Percentiles rank a stretch among this genome's conserved stretches.
Evolutionary conservation across 225 moss, liverwort and hornwort genomes (phyloP).

Genomic region (Polytrichum commune): DNA sequence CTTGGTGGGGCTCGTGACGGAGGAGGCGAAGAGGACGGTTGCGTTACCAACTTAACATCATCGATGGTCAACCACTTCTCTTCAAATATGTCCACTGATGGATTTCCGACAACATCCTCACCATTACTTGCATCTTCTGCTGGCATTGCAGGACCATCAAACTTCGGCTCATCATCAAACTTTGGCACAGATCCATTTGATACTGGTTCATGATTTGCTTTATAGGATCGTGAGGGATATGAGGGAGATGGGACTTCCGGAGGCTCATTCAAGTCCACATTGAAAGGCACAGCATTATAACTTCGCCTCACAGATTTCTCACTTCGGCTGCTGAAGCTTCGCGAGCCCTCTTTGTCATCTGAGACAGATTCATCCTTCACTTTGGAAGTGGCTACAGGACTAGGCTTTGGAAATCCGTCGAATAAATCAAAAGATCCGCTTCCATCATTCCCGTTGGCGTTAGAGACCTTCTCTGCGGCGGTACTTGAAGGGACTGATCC

Average conservation of each 20-base stretch:
- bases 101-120: conserved; percentile 32
- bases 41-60: conserved; percentile 70
- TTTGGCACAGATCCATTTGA: conserved; percentile 35
- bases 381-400: conserved; percentile 41
- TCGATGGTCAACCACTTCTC: conserved; percentile 83
- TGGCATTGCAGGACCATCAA: conserved; percentile 30
- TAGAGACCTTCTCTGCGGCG: conserved; percentile 26
- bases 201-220: conserved; percentile 3
- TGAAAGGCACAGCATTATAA: conserved; percentile 36
- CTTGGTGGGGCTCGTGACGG: conserved; percentile 80
- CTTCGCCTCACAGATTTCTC: conserved; percentile 35
- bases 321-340: conserved; percentile 26
- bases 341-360: conserved; percentile 34
- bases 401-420: conserved; percentile 48
- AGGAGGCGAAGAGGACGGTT: conserved; percentile 57
- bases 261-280: conserved; percentile 44
- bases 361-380: conserved; percentile 26
- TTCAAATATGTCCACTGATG: conserved; percentile 41
- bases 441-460: conserved; percentile 35
- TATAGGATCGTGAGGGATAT: conserved; percentile 28
- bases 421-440: conserved; percentile 70
- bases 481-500: conserved; percentile 26
- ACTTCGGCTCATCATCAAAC: conserved; percentile 40
- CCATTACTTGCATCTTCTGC: conserved; percentile 26
- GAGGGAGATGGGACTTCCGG: conserved; percentile 45